Conservation (phyloP, 768 basidiomycete species). For the Neoboletus subvelutipes region DNA sequence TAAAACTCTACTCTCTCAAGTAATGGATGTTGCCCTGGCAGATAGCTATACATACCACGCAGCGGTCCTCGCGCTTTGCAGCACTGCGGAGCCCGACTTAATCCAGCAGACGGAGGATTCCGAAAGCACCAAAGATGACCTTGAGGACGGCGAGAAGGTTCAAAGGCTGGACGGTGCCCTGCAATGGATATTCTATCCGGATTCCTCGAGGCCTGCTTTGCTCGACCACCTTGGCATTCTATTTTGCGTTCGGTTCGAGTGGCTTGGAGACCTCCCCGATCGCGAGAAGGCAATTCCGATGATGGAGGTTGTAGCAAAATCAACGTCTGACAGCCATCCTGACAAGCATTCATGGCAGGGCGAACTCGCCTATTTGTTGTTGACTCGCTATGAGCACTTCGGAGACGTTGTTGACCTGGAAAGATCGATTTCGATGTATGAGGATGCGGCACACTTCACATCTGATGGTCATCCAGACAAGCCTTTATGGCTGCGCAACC, state of each 20-base stretch:
- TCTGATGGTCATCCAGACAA: background rate
- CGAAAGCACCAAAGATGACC: background rate
- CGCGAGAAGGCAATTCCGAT: background rate
- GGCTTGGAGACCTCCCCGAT: background rate
- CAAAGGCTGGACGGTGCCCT: background rate
- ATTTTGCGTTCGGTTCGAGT: background rate
- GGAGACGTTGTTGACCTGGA: background rate
- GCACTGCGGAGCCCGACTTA: background rate
- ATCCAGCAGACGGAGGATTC: background rate
- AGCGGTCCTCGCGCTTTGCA: background rate
- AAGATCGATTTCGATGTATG: background rate
- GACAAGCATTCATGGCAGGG: background rate
- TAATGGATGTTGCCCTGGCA: background rate
- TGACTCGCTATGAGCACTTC: background rate
- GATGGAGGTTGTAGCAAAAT: background rate
- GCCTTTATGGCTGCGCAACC: background rate
- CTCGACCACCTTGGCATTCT: background rate
- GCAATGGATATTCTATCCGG: background rate
- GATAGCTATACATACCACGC: background rate
- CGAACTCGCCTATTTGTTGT: background rate
- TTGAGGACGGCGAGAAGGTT: background rate
- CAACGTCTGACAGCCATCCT: background rate
- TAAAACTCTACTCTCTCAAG: background rate
- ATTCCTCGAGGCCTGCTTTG: background rate
- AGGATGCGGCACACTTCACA: background rate